Percentiles rank a stretch among this genome's conserved stretches.
phyloP scores from a whole-genome alignment of 192 early-diverging fungal genomes.

The Backusella mclennaniae region DNA sequence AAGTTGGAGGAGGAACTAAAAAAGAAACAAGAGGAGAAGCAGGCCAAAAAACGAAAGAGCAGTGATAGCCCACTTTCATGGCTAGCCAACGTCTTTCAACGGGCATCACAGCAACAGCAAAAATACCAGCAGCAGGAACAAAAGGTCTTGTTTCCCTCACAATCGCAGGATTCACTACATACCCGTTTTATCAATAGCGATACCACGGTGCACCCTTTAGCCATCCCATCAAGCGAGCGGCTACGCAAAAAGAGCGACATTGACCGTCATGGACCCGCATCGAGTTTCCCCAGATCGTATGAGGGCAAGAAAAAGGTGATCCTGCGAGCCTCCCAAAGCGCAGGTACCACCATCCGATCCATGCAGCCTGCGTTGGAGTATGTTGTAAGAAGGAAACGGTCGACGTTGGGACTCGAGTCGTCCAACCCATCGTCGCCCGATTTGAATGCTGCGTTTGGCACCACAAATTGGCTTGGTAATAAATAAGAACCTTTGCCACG shows the following conservation, averaged over 20 bases:
- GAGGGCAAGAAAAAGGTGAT: background rate
- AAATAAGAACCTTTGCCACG: background rate
- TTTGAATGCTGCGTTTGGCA: constrained; percentile 1
- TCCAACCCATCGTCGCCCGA: background rate
- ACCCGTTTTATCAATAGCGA: constrained; percentile 6
- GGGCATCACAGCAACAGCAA: background rate
- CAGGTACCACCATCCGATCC: background rate
- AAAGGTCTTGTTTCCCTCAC: background rate
- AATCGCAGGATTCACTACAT: background rate
- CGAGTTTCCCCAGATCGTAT: constrained; percentile 7
- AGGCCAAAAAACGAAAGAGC: background rate
- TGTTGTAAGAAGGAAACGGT: constrained; percentile 12
- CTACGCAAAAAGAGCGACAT: constrained; percentile 14
- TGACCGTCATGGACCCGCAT: constrained; percentile 4
- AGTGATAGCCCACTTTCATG: background rate
- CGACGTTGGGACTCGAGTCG: background rate
- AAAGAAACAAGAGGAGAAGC: background rate
- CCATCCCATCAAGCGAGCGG: background rate
- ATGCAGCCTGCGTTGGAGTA: constrained; percentile 6
- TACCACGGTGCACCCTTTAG: background rate
- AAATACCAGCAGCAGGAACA: background rate
- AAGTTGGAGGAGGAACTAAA: background rate
- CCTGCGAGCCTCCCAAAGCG: background rate
- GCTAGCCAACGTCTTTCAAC: constrained; percentile 13
- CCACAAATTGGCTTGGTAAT: constrained; percentile 20